Evolutionary conservation across 2,329 filamentous ascomycete genomes (phyloP).

Genomic region (Meredithiella fracta): DNA sequence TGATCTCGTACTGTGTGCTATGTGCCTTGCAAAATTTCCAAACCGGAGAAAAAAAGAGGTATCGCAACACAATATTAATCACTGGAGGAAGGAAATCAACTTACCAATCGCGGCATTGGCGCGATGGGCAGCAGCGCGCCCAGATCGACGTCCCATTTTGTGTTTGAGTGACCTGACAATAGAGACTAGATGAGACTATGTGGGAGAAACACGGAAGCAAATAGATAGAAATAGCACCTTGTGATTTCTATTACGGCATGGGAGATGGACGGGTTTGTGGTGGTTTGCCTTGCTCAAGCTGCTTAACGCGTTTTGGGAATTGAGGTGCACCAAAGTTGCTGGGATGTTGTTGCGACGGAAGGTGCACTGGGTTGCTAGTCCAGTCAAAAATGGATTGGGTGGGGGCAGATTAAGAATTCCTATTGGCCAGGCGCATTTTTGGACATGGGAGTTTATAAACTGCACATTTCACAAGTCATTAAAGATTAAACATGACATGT

Average conservation of each 20-base stretch:
- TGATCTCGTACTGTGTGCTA: not conserved
- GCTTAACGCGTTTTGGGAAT: too few species aligned
- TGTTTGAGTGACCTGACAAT: not conserved
- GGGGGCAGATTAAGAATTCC: not conserved
- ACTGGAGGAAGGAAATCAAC: conserved; percentile 16
- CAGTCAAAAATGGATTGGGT: not conserved
- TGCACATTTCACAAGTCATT: too few species aligned
- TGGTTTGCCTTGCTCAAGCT: too few species aligned
- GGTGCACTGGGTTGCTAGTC: not conserved
- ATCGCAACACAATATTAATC: not conserved
- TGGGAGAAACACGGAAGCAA: too few species aligned
- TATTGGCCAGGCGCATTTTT: not conserved
- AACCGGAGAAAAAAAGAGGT: too few species aligned
- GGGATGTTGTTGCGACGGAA: not conserved
- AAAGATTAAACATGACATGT: too few species aligned
- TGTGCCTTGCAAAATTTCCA: too few species aligned
- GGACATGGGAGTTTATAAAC: too few species aligned
- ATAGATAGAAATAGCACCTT: too few species aligned
- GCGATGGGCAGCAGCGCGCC: conserved; percentile 36
- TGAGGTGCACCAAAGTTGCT: not conserved
- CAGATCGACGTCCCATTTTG: conserved; percentile 29
- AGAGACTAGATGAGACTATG: not conserved
- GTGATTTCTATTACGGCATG: too few species aligned
- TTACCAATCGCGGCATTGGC: conserved; percentile 37
- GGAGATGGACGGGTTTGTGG: too few species aligned